phyloP scores from a whole-genome alignment of 805 yeast genomes.

The Lachancea quebecensis region DNA sequence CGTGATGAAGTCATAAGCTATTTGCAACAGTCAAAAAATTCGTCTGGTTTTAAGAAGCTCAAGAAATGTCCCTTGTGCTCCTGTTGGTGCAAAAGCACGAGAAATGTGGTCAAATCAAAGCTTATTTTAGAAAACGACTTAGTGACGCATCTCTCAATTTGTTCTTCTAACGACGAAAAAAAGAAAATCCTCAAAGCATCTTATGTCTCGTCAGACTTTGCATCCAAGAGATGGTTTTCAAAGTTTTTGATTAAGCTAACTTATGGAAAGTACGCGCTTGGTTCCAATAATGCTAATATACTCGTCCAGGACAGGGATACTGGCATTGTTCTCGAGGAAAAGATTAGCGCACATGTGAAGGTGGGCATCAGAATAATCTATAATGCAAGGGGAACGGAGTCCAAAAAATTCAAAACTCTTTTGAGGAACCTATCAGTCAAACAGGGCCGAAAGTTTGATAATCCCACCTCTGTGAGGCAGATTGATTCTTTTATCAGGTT shows the following conservation, averaged over 20 bases:
- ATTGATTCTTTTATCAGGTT: conserved; percentile 75
- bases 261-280: conserved; percentile 80
- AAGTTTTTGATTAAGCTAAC: conserved; percentile 76
- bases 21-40: conserved; percentile 36
- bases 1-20: conserved; percentile 41
- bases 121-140: conserved; percentile 46
- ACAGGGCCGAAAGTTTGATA: conserved; percentile 82
- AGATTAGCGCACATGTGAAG: conserved; percentile 82
- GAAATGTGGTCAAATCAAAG: conserved; percentile 34
- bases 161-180: conserved; percentile 74
- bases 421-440: conserved; percentile 61
- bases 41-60: conserved; percentile 38
- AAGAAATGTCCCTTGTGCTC: conserved; percentile 78
- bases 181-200: conserved; percentile 55
- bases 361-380: conserved; percentile 81
- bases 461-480: conserved; percentile 54
- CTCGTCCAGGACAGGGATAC: conserved; percentile 87
- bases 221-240: conserved; percentile 84
- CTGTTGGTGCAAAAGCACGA: conserved; percentile 46
- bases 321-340: conserved; percentile 87
- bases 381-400: conserved; percentile 59
- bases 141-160: conserved; percentile 81
- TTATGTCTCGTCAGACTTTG: conserved; percentile 73
- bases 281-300: conserved; percentile 88
- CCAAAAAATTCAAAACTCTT: conserved; percentile 51